Evolutionary conservation across 352 stramenopile genomes (phyloP).

Genomic region (Thalassiosira gravida): DNA sequence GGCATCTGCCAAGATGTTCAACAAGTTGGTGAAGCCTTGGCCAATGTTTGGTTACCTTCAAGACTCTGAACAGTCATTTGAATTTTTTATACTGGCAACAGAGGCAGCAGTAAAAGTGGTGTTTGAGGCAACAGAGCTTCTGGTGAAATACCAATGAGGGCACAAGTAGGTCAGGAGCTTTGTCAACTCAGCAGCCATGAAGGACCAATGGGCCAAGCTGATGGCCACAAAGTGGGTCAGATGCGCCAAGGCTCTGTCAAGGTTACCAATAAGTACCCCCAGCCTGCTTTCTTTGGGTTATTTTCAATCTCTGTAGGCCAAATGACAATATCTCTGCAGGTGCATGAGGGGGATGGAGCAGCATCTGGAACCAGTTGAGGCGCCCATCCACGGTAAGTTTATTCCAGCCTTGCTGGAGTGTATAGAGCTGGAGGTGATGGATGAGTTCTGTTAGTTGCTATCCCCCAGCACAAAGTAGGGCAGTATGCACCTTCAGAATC

Average conservation of each 20-base stretch:
- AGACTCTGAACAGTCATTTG: constrained; percentile 16
- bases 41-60: constrained; percentile 25
- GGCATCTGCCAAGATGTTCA: not conserved
- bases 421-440: not conserved
- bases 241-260: constrained; percentile 15
- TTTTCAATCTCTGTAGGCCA: constrained; percentile 9
- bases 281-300: constrained; percentile 38
- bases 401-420: not conserved
- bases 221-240: constrained; percentile 21
- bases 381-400: constrained; percentile 8
- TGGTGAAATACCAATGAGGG: constrained; percentile 3
- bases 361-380: constrained; percentile 23
- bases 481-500: not conserved
- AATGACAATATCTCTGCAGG: constrained; percentile 40
- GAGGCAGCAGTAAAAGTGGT: not conserved
- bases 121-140: not conserved
- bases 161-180: constrained; percentile 31
- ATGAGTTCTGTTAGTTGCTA: not conserved
- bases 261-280: constrained; percentile 24
- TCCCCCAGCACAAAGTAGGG: not conserved
- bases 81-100: not conserved
- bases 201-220: constrained; percentile 3
- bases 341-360: not conserved
- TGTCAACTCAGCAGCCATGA: constrained; percentile 2
- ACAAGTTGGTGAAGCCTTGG: not conserved